Conservation (phyloP, 73 alveolate genomes). For the Paramecium sonneborni region DNA sequence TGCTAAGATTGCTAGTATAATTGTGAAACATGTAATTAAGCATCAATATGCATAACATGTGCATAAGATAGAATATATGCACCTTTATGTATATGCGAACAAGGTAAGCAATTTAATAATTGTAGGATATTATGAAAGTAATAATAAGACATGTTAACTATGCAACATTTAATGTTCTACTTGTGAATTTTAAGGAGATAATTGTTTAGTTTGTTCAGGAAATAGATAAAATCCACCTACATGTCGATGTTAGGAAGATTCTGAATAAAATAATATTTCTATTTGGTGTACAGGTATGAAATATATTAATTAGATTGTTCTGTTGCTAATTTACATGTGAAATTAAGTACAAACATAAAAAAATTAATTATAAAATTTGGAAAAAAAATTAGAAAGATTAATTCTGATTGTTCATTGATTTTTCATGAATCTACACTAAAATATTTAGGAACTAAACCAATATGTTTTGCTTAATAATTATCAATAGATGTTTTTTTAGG, state of each 20-base stretch:
- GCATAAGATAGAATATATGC: neutral
- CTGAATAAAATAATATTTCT: neutral
- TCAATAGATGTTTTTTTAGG: neutral
- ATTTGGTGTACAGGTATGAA: conserved; percentile 6
- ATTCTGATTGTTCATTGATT: neutral
- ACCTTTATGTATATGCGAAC: neutral
- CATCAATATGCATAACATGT: neutral
- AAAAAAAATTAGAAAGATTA: neutral
- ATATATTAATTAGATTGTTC: neutral
- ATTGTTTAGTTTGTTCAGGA: neutral
- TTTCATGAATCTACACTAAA: neutral
- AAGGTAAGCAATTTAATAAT: neutral
- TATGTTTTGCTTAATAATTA: neutral
- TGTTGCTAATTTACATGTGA: neutral
- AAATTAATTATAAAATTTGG: neutral
- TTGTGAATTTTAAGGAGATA: neutral
- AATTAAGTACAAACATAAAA: neutral
- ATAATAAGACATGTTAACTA: neutral
- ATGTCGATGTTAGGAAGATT: neutral
- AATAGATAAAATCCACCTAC: neutral
- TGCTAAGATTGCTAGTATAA: neutral
- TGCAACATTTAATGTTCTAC: neutral
- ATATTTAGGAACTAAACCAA: neutral
- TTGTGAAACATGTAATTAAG: neutral
- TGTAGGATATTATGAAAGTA: neutral